Conservation (phyloP, 106 monocot species). For the Dactylorhiza incarnata region DNA sequence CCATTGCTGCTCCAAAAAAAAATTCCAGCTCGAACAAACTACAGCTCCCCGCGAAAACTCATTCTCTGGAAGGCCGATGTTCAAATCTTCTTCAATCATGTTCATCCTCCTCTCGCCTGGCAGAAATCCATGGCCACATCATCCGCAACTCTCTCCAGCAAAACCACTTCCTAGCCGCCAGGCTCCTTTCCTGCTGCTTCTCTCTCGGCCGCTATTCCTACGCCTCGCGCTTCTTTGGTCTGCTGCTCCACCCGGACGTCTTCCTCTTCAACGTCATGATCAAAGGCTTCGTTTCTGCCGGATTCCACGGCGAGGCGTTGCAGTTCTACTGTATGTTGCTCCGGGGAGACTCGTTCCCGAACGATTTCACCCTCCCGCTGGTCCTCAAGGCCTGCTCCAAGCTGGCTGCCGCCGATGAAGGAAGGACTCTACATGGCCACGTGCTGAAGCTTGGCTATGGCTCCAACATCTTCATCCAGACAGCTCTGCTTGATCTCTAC, state of each 20-base stretch:
- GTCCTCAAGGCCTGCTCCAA: slow-evolving; percentile 5
- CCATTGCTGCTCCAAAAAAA: background rate
- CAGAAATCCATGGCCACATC: background rate
- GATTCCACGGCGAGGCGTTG: background rate
- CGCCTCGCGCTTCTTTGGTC: slow-evolving; percentile 5
- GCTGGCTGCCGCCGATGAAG: background rate
- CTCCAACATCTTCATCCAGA: background rate
- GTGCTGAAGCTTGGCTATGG: background rate
- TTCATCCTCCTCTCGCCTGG: background rate
- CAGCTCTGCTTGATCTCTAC: slow-evolving; percentile 5
- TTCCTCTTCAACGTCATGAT: background rate
- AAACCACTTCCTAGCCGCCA: background rate
- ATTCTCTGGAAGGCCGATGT: background rate
- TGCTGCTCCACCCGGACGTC: background rate
- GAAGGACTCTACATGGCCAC: background rate
- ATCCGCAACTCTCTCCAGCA: slow-evolving; percentile 8
- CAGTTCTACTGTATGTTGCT: slow-evolving; percentile 2
- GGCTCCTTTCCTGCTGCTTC: background rate
- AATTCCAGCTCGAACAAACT: background rate
- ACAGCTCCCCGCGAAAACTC: background rate
- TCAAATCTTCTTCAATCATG: background rate
- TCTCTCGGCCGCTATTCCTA: background rate
- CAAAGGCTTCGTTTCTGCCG: slow-evolving; percentile 1
- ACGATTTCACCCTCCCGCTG: slow-evolving; percentile 3
- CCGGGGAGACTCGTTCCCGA: background rate